Base-by-base conservation (phyloP, 306 rosid genomes). In the Pterocarpus santalinus region DNA sequence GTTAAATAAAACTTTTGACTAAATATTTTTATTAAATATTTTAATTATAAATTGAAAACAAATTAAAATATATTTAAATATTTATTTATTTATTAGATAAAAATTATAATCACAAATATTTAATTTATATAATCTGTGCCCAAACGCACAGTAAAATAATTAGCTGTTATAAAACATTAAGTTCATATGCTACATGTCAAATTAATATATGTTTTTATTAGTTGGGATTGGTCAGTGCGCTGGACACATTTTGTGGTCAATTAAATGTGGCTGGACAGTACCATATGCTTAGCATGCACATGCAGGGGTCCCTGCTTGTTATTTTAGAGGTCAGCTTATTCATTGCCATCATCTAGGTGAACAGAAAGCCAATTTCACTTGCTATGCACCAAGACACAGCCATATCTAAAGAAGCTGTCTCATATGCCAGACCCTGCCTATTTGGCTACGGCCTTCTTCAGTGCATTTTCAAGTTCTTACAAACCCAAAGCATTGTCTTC, bases 231-330 rank as follows among this genome's bases (percentile, higher is more conserved):
- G 78, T 88, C 1, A 79, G 88, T 72, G 93, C 93, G 36, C 13
- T 91, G 77, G 96, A 88, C 58, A 86, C 96, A 8, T 85, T 89
- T 8, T 89, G 89, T 16, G 96, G 93, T 3, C 93, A 91, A 67
- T 86, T 89, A 13, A 86, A 73, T 70, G 93, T 91, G 46, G 93
- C 96, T 79, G 81, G 86, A 81, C 96, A 88, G 46, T 81, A 87
- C 77, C 87, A 77, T 15, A 73, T 89, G 91, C 64, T 92, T 61
- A 91, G 95, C 9, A 85, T 91, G 72, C 91, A 88, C 82, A 69
- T 80, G 92, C 94, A 89, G 75, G 82, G 92, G 85, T 86, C 90
- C 10, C 85, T 86, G 88, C 11, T 90, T 35, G 82, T 89, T 44
- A 85, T 90, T 56, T 63, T 57, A 47, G 22, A 41, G 1, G 70